A percentile compares a stretch with the other conserved stretches of the same genome.
phyloP scores from a whole-genome alignment of 768 basidiomycete species.

The Lentinula boryana region DNA sequence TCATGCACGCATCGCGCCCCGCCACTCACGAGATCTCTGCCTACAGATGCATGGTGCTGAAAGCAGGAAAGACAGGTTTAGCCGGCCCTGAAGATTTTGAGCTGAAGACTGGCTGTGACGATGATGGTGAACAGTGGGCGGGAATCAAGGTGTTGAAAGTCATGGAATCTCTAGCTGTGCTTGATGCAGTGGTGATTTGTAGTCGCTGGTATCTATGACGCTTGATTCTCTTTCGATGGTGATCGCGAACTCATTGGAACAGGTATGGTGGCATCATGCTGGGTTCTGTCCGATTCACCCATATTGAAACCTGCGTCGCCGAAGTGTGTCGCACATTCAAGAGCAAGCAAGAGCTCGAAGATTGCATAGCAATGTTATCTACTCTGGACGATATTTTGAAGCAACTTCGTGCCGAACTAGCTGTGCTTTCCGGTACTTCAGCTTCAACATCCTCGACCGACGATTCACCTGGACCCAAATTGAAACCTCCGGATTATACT shows the following conservation, averaged over 20 bases:
- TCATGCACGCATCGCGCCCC: constrained; percentile 50
- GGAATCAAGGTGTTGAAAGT: constrained; percentile 56
- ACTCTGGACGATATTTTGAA: constrained; percentile 58
- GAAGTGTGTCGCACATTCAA: constrained; percentile 73
- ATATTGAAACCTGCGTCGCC: constrained; percentile 69
- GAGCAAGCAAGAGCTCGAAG: constrained; percentile 61
- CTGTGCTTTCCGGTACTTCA: constrained; percentile 12
- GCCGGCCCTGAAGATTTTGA: constrained; percentile 74
- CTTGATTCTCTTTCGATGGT: not conserved
- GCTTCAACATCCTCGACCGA: not conserved
- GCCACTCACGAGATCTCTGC: constrained; percentile 73
- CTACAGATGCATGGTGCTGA: constrained; percentile 74
- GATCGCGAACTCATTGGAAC: not conserved
- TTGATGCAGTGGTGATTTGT: constrained; percentile 78
- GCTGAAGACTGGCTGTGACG: constrained; percentile 53
- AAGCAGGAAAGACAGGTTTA: constrained; percentile 58
- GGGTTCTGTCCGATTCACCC: constrained; percentile 69
- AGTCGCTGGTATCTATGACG: constrained; percentile 56
- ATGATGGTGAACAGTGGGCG: constrained; percentile 77
- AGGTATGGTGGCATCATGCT: constrained; percentile 83
- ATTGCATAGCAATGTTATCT: constrained; percentile 47
- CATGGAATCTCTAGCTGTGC: constrained; percentile 62
- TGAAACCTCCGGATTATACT: constrained; percentile 41
- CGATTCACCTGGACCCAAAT: constrained; percentile 8
- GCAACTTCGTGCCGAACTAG: constrained; percentile 46